These are phyloP conservation scores for Beauveria brongniartii DNA, from an alignment of 2,329 filamentous ascomycete genomes.

Conservation along the genomic window DNA sequence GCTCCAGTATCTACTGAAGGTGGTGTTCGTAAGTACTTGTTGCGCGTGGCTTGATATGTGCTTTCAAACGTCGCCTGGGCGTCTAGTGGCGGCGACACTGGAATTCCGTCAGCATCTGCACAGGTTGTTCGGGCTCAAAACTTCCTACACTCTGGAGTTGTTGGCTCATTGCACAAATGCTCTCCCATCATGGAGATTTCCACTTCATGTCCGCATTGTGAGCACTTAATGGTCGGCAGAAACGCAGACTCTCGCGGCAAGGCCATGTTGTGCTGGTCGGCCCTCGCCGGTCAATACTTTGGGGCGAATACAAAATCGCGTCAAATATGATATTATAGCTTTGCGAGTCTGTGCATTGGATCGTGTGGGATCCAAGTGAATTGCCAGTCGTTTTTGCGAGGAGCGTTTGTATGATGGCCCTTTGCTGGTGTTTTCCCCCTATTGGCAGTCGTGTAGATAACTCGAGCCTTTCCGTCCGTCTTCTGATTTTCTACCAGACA, in stretches of 20 bases:
- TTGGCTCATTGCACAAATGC: slow-evolving; percentile 55
- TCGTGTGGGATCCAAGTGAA: background rate
- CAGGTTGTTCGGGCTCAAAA: too few relatives aligned
- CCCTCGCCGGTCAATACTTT: background rate
- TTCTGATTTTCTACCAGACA: background rate
- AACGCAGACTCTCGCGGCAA: slow-evolving; percentile 56
- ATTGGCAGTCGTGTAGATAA: too few relatives aligned
- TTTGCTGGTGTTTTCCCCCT: background rate
- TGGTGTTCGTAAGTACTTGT: slow-evolving; percentile 33
- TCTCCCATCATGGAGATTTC: slow-evolving; percentile 83
- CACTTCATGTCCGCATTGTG: slow-evolving; percentile 67
- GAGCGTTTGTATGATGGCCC: background rate
- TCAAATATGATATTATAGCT: background rate
- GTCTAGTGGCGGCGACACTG: slow-evolving; percentile 33
- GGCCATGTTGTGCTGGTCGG: slow-evolving; percentile 30
- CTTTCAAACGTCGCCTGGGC: slow-evolving; percentile 20
- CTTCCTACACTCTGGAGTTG: slow-evolving; percentile 37
- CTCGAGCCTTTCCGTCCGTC: background rate
- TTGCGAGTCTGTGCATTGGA: background rate
- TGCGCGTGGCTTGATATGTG: slow-evolving; percentile 20
- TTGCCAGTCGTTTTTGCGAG: background rate
- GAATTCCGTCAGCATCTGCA: background rate
- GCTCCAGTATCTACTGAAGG: slow-evolving; percentile 43
- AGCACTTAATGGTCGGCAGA: slow-evolving; percentile 82
- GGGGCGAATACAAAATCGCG: background rate